Conservation (phyloP, 495 filamentous ascomycete species). For the Hypoxylon rickii region DNA sequence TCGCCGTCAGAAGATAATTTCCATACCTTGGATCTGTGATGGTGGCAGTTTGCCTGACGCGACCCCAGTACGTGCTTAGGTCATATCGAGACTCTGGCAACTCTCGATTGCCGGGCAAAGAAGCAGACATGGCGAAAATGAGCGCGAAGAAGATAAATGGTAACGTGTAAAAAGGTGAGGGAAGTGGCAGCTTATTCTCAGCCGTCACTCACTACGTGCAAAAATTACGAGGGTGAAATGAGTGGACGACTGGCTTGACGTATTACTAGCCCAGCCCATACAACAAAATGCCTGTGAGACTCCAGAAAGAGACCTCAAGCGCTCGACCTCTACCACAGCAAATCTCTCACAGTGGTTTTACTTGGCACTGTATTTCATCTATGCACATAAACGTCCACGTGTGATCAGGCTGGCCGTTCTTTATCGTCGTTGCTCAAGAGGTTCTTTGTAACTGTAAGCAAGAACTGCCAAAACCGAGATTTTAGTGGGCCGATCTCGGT, state of each 20-base stretch:
- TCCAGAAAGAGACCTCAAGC: no score
- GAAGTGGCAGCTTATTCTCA: background rate
- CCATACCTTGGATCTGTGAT: conserved; percentile 94
- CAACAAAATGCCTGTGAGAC: background rate
- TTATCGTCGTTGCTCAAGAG: no score
- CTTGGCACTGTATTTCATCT: no score
- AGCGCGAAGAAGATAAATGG: background rate
- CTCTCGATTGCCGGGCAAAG: conserved; percentile 82
- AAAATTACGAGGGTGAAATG: no score
- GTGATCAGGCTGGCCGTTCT: no score
- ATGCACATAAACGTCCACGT: no score
- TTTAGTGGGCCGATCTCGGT: conserved; percentile 34
- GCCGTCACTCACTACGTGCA: background rate
- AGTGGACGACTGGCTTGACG: conserved; percentile 20
- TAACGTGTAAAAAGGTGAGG: conserved; percentile 1
- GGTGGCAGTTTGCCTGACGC: conserved; percentile 86
- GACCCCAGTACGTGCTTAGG: conserved; percentile 90
- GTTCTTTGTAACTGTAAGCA: no score
- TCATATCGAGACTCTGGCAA: conserved; percentile 91
- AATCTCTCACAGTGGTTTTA: no score
- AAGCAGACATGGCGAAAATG: conserved; percentile 73
- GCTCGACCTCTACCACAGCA: background rate
- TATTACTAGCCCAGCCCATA: conserved; percentile 8
- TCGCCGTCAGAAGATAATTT: background rate
- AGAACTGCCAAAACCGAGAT: background rate